These are phyloP conservation scores for Goffeauzyma gilvescens DNA, from an alignment of 768 basidiomycete genomes.

Conservation along the genomic window DNA sequence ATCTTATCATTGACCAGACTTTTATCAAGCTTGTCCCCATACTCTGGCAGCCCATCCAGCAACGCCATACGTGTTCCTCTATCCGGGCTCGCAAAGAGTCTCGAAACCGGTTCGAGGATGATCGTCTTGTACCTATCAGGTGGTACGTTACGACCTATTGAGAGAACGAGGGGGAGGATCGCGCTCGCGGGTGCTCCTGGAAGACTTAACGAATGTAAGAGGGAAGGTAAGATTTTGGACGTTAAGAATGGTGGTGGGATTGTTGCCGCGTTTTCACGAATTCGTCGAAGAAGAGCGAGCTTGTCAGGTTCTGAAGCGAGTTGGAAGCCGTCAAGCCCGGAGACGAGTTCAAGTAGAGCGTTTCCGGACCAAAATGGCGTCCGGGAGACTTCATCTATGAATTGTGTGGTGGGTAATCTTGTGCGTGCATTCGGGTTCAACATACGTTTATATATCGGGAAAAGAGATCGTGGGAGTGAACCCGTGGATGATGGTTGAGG, in stretches of 20 bases:
- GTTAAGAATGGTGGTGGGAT: constrained; percentile 74
- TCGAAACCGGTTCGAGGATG: constrained; percentile 60
- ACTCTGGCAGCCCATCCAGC: constrained; percentile 64
- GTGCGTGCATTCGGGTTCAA: constrained; percentile 72
- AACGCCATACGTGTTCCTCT: constrained; percentile 85
- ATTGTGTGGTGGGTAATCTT: constrained; percentile 53
- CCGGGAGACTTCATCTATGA: constrained; percentile 45
- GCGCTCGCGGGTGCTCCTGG: constrained; percentile 37
- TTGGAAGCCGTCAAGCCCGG: constrained; percentile 66
- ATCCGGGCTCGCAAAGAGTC: constrained; percentile 72
- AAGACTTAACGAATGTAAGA: constrained; percentile 35
- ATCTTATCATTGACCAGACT: constrained; percentile 68
- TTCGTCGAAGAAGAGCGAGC: constrained; percentile 45
- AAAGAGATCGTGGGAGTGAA: constrained; percentile 52
- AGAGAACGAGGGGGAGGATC: constrained; percentile 67
- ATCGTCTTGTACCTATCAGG: constrained; percentile 44
- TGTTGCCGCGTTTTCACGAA: constrained; percentile 59
- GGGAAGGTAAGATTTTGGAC: constrained; percentile 68
- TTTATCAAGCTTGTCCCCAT: constrained; percentile 69
- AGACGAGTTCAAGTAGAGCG: constrained; percentile 62
- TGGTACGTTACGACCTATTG: constrained; percentile 52
- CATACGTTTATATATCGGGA: constrained; percentile 65
- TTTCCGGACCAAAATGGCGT: constrained; percentile 67
- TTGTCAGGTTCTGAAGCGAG: constrained; percentile 68
- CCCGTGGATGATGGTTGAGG: constrained; percentile 57